Evolutionary conservation across 2,329 filamentous ascomycete genomes (phyloP).

Genomic region (Fulvia fulva): DNA sequence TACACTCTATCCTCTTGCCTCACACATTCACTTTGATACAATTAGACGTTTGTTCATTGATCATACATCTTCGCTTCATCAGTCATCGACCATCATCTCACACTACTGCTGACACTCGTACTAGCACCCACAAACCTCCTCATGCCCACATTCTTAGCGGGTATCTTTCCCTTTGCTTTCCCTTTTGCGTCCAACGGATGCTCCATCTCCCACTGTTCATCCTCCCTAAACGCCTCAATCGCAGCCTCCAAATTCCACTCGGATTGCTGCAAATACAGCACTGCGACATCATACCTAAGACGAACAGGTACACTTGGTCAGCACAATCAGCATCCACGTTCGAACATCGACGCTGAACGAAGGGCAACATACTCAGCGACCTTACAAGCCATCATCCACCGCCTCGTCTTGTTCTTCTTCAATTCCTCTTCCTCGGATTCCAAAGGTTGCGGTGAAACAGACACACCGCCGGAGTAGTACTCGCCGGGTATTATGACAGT

Average conservation of each 20-base stretch:
- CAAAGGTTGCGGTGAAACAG: slow-evolving; percentile 65
- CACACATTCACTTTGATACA: too few relatives aligned
- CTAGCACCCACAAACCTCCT: slow-evolving; percentile 33
- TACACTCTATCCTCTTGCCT: too few relatives aligned
- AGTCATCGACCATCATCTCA: background rate
- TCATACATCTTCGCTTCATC: background rate
- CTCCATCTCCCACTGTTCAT: slow-evolving; percentile 71
- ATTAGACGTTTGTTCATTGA: background rate
- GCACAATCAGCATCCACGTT: slow-evolving; percentile 11
- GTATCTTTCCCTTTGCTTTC: slow-evolving; percentile 42
- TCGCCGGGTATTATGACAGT: slow-evolving; percentile 69
- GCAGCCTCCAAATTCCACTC: slow-evolving; percentile 64
- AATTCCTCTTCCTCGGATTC: slow-evolving; percentile 71
- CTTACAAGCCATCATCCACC: slow-evolving; percentile 77
- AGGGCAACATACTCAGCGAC: slow-evolving; percentile 62
- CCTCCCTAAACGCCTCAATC: slow-evolving; percentile 61
- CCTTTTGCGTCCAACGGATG: slow-evolving; percentile 55
- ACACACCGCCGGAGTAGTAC: slow-evolving; percentile 63
- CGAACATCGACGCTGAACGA: background rate
- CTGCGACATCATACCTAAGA: slow-evolving; percentile 62
- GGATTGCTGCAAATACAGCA: slow-evolving; percentile 69
- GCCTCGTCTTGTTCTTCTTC: slow-evolving; percentile 65
- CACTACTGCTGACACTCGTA: slow-evolving; percentile 8
- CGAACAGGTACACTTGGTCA: slow-evolving; percentile 38
- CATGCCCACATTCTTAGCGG: slow-evolving; percentile 32